Base-by-base conservation (phyloP, 768 basidiomycete genomes). In the Boletus sp. region DNA sequence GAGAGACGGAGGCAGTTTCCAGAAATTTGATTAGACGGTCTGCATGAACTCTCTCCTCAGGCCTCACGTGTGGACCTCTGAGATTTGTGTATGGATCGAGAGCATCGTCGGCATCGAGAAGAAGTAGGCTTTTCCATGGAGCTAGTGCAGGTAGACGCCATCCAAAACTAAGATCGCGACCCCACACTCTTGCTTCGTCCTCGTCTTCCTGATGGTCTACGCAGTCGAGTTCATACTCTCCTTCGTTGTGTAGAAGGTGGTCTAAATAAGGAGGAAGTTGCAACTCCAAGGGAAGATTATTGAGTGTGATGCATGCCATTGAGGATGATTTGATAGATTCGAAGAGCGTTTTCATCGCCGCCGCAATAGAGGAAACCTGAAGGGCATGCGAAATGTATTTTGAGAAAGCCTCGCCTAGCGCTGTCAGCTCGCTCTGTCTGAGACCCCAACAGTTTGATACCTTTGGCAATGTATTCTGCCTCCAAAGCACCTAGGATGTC, bases 71-170 rank as follows among this genome's bases (percentile, higher is more conserved):
- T 1, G 82, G 80, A 2, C 80, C 81, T 57, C 79, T 72, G 47
- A 87, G 70, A 54, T 83, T 84, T 64, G 79, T 74, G 57, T 83
- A 81, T 1, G 84, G 80, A 54, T 87, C 84, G 47, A 80, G 65
- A 27, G 78, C 80, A 15, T 77, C 76, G 15, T 79, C 72, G 61
- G 81, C 74, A 49, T 92, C 87, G 15, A 96, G 65, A 15, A 93
- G 78, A 7, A 98, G 72, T 15, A 98, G 68, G 21, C 91, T 88
- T 66, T 97, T 97, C 96, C 96, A 98, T 6, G 96, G 95, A 15
- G 83, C 78, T 23, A 98, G 77, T 17, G 80, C 73, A 9, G 88
- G 84, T 3, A 93, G 74, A 43, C 79, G 78, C 87, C 87, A 92
- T 3, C 89, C 89, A 51, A 83, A 75, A 60, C 78, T 69, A 69